Evolutionary conservation across 148 eudicot genomes (phyloP).

Genomic region (Persicaria maculosa): DNA sequence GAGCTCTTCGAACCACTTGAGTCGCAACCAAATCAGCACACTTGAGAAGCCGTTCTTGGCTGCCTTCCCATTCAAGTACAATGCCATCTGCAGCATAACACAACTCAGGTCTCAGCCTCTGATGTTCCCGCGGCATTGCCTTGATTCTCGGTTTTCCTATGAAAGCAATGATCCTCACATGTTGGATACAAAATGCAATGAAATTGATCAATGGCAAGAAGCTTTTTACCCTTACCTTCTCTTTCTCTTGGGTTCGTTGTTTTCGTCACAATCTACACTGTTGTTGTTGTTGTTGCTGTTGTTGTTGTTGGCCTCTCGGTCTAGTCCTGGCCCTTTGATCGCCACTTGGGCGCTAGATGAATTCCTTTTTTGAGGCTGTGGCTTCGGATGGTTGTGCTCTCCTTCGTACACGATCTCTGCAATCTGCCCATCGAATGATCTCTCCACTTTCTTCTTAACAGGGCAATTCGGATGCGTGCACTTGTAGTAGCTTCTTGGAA

Average conservation of each 20-base stretch:
- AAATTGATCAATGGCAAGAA: background rate
- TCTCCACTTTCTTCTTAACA: conserved; percentile 78
- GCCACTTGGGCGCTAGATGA: background rate
- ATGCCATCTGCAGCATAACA: too few species aligned
- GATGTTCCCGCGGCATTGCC: conserved; percentile 27
- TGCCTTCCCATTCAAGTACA: too few species aligned
- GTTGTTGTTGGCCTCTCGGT: conserved; percentile 16
- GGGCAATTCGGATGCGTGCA: conserved; percentile 80
- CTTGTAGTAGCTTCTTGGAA: conserved; percentile 83
- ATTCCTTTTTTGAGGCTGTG: conserved; percentile 41
- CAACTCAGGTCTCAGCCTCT: background rate
- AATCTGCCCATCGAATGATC: conserved; percentile 64
- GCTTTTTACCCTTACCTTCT: conserved; percentile 44
- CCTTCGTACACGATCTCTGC: conserved; percentile 91
- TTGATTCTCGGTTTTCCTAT: conserved; percentile 44
- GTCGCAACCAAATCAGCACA: background rate
- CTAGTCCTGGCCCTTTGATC: conserved; percentile 13
- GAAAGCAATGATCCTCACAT: background rate
- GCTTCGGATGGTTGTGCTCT: conserved; percentile 81
- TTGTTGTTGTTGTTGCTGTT: conserved; percentile 14
- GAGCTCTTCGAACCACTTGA: background rate
- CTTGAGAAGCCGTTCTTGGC: too few species aligned
- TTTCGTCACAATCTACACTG: conserved; percentile 12
- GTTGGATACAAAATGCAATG: too few species aligned
- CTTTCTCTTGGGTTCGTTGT: conserved; percentile 19